These are phyloP conservation scores for Cajanus cajan DNA, from an alignment of 306 rosid species.

Conservation along the genomic window DNA sequence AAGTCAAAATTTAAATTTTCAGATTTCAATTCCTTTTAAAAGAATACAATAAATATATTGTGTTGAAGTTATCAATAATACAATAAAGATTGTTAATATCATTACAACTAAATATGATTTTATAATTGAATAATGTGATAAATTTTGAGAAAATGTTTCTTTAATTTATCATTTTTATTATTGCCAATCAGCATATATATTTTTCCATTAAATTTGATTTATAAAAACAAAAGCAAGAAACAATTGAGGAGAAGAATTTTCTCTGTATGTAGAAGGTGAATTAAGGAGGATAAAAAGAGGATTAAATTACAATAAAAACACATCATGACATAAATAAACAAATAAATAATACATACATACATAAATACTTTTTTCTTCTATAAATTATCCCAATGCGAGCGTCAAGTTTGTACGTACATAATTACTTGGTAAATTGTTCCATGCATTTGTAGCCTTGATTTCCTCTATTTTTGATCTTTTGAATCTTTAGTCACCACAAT, in stretches of 20 bases:
- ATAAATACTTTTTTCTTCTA: too few relatives aligned
- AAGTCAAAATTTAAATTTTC: too few relatives aligned
- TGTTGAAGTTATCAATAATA: too few relatives aligned
- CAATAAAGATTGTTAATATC: too few relatives aligned
- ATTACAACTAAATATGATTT: too few relatives aligned
- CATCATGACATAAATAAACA: too few relatives aligned
- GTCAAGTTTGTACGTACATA: too few relatives aligned
- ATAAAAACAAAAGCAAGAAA: too few relatives aligned
- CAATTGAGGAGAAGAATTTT: not conserved
- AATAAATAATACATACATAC: too few relatives aligned
- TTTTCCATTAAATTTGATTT: not conserved
- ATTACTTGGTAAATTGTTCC: not conserved
- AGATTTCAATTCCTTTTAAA: too few relatives aligned
- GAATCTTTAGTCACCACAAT: not conserved
- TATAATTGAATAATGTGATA: not conserved
- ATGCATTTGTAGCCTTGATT: not conserved
- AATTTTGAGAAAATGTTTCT: not conserved
- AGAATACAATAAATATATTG: too few relatives aligned
- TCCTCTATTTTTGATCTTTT: constrained; percentile 9
- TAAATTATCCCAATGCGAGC: not conserved
- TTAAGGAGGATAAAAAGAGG: not conserved
- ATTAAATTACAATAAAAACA: too few relatives aligned
- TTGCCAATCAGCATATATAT: not conserved
- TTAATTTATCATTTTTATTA: not conserved
- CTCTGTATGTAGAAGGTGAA: not conserved